Conservation (phyloP, 768 basidiomycete genomes). For the Lanmaoa rubissima region DNA sequence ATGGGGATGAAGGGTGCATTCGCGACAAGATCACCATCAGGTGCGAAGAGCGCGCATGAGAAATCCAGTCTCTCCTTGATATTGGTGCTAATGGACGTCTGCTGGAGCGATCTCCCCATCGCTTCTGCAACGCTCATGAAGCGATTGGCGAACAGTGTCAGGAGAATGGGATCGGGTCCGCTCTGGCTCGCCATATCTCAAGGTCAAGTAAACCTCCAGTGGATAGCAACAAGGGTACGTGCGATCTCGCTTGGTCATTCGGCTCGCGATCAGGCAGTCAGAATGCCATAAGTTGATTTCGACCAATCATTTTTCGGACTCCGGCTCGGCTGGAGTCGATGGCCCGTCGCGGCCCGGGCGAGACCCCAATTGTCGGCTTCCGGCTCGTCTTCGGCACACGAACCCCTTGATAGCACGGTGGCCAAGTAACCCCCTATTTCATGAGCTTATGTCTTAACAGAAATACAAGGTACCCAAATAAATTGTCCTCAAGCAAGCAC, state of each 20-base stretch:
- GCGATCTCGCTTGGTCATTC: neutral
- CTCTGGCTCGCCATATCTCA: constrained; percentile 18
- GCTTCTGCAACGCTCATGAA: constrained; percentile 98
- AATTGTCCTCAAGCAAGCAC: constrained; percentile 33
- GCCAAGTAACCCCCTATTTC: neutral
- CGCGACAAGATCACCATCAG: constrained; percentile 92
- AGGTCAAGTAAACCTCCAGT: neutral
- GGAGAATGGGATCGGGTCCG: constrained; percentile 78
- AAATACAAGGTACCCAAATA: neutral
- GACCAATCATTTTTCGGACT: no score
- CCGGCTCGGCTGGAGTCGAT: no score
- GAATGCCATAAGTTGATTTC: no score
- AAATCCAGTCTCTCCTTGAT: constrained; percentile 96
- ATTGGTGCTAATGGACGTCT: constrained; percentile 89
- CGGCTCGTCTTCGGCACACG: no score
- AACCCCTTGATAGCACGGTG: no score
- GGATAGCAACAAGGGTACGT: neutral
- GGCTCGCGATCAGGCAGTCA: no score
- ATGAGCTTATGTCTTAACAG: neutral
- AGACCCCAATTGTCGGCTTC: no score
- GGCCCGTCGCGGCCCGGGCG: no score
- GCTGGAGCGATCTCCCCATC: constrained; percentile 88
- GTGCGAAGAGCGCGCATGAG: constrained; percentile 91
- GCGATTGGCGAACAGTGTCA: constrained; percentile 92
- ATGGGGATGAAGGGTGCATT: constrained; percentile 93